Percentiles rank a stretch among this genome's conserved stretches.
phyloP scores from a whole-genome alignment of 2,329 filamentous ascomycete genomes.

The Alternaria sp. region DNA sequence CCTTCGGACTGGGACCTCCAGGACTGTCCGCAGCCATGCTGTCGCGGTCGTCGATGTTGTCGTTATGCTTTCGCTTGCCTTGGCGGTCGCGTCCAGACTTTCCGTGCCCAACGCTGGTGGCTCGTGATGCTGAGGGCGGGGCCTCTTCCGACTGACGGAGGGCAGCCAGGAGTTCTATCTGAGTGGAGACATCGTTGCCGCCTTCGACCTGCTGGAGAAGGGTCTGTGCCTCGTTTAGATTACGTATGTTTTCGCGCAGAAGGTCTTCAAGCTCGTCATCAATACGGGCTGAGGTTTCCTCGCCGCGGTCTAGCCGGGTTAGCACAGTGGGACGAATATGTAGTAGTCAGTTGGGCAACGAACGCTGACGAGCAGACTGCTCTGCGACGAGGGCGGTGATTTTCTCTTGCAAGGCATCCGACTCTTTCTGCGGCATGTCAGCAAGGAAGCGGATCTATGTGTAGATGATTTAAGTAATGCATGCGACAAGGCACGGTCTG shows the following conservation, averaged over 20 bases:
- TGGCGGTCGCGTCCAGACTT: conserved; percentile 48
- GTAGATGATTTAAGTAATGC: not conserved
- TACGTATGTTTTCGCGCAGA: conserved; percentile 57
- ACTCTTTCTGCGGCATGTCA: conserved; percentile 34
- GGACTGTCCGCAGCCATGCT: conserved; percentile 49
- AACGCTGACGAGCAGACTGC: conserved; percentile 39
- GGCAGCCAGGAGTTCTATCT: conserved; percentile 55
- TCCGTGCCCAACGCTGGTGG: conserved; percentile 38
- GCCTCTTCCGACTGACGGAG: conserved; percentile 56
- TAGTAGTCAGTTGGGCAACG: conserved; percentile 1
- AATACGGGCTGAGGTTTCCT: conserved; percentile 47
- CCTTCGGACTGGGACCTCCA: conserved; percentile 44
- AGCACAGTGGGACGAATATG: conserved; percentile 1
- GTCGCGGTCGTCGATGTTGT: conserved; percentile 46
- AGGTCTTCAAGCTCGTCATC: conserved; percentile 55
- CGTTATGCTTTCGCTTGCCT: conserved; percentile 47
- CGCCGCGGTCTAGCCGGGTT: conserved; percentile 39
- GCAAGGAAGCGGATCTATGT: not conserved
- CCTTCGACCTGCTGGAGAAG: conserved; percentile 52
- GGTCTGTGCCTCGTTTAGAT: conserved; percentile 54
- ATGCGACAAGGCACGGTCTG: not conserved
- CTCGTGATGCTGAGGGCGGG: conserved; percentile 42
- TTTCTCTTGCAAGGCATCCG: conserved; percentile 40
- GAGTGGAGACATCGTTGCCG: conserved; percentile 51
- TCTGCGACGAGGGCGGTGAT: conserved; percentile 38